phyloP scores from a whole-genome alignment of 2,329 filamentous ascomycete species.

The Fusarium tjaetaba region DNA sequence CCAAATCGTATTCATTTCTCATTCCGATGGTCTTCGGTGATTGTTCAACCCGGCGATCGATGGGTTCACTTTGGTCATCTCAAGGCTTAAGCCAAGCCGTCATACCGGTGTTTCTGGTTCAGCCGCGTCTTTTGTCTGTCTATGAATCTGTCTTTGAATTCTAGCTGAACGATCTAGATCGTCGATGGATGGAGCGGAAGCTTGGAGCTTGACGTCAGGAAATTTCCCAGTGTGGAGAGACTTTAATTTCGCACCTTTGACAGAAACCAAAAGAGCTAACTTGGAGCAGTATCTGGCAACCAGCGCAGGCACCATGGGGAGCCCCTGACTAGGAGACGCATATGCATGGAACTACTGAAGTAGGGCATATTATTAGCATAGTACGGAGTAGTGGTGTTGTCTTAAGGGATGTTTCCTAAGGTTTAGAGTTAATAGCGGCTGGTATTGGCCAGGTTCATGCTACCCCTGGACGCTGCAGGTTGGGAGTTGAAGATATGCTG shows the following conservation, averaged over 20 bases:
- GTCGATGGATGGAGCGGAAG: constrained; percentile 21
- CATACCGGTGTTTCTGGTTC: not conserved
- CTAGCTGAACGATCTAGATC: constrained; percentile 31
- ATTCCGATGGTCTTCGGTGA: not conserved
- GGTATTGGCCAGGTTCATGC: constrained; percentile 12
- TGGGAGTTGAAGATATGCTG: constrained; percentile 7
- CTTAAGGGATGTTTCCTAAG: constrained; percentile 8
- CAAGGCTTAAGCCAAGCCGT: not conserved
- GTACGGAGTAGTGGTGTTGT: not conserved
- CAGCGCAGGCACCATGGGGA: not conserved
- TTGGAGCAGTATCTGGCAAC: not conserved
- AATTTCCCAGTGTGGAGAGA: constrained; percentile 35
- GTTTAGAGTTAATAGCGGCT: not conserved
- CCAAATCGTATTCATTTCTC: constrained; percentile 25
- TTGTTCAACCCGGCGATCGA: not conserved
- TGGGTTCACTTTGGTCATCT: not conserved
- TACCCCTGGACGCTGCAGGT: constrained; percentile 27
- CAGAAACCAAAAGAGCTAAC: not conserved
- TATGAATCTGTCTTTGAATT: not conserved
- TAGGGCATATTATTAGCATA: constrained; percentile 22
- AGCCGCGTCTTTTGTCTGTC: not conserved
- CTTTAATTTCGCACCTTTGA: constrained; percentile 34
- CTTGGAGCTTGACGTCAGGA: constrained; percentile 37
- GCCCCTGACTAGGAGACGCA: constrained; percentile 33
- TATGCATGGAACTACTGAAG: constrained; percentile 20